Percentiles rank a stretch among this genome's conserved stretches.
Conservation (phyloP, 495 filamentous ascomycete genomes). For the Pyrenopolyporus hunteri region DNA sequence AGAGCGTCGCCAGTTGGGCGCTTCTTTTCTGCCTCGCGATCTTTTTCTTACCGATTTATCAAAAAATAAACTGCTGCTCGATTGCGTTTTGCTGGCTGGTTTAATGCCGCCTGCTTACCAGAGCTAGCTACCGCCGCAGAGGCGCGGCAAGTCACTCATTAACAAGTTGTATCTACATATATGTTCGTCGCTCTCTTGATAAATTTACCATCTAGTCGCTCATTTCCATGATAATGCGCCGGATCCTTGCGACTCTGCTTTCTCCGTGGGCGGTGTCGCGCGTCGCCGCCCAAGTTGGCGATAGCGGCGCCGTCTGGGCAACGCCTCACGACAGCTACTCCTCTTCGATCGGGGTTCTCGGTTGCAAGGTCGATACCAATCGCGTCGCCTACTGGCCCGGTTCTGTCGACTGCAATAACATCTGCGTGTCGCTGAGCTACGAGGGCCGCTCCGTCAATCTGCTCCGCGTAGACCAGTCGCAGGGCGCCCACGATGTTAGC, state of each 20-base stretch:
- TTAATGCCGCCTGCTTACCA: conserved; percentile 21
- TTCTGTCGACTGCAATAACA: conserved; percentile 54
- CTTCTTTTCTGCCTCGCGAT: background rate
- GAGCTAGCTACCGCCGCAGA: conserved; percentile 19
- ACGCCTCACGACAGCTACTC: conserved; percentile 60
- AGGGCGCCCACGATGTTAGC: conserved; percentile 55
- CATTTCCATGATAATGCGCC: conserved; percentile 21
- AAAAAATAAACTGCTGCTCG: no score
- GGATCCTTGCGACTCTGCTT: conserved; percentile 21
- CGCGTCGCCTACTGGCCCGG: conserved; percentile 57
- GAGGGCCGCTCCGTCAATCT: conserved; percentile 50
- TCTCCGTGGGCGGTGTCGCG: conserved; percentile 15
- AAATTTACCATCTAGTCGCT: background rate
- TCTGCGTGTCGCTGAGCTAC: conserved; percentile 54
- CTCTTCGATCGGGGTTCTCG: conserved; percentile 55
- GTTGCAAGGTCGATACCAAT: conserved; percentile 57
- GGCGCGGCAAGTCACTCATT: conserved; percentile 23
- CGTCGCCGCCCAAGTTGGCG: conserved; percentile 31
- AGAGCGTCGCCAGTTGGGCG: conserved; percentile 16
- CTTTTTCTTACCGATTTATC: no score
- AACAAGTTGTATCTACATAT: background rate
- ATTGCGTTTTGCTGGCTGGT: no score
- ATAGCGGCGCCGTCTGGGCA: conserved; percentile 49
- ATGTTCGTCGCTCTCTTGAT: background rate
- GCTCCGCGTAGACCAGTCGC: conserved; percentile 54